Evolutionary conservation across 306 rosid genomes (phyloP).

Genomic region (Lotus japonicus): DNA sequence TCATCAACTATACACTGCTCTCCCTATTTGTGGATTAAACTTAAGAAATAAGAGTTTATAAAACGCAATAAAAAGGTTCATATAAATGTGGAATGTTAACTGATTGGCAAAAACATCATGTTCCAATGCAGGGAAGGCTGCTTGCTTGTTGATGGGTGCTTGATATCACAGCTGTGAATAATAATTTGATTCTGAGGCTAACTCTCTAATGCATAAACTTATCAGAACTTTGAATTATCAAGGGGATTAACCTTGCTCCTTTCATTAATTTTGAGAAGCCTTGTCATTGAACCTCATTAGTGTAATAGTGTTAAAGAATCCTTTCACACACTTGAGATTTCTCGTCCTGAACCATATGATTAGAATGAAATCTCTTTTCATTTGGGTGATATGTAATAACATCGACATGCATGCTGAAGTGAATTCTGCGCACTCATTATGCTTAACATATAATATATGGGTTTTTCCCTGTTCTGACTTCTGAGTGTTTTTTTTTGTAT

Average conservation of each 20-base stretch:
- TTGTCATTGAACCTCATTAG: not conserved
- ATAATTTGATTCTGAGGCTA: not conserved
- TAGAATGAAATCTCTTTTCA: not conserved
- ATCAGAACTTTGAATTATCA: not conserved
- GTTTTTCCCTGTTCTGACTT: slow-evolving; percentile 1
- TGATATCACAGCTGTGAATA: not conserved
- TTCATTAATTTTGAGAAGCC: not conserved
- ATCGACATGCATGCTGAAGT: not conserved
- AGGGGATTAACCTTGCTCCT: not conserved
- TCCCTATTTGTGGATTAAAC: not conserved
- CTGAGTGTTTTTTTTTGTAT: not conserved
- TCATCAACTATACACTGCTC: not conserved
- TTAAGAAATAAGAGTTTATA: not conserved
- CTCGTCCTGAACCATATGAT: not conserved
- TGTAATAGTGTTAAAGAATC: not conserved
- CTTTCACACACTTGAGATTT: not conserved
- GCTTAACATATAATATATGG: not conserved
- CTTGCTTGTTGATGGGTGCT: not conserved
- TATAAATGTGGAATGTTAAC: not conserved
- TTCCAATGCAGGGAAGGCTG: not conserved
- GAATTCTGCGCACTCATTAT: not conserved
- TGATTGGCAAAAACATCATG: not conserved
- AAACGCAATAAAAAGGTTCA: not conserved
- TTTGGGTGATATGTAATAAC: not conserved
- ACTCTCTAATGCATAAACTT: not conserved